phyloP scores from a whole-genome alignment of 2,329 filamentous ascomycete genomes.

The Colletotrichum incanum region DNA sequence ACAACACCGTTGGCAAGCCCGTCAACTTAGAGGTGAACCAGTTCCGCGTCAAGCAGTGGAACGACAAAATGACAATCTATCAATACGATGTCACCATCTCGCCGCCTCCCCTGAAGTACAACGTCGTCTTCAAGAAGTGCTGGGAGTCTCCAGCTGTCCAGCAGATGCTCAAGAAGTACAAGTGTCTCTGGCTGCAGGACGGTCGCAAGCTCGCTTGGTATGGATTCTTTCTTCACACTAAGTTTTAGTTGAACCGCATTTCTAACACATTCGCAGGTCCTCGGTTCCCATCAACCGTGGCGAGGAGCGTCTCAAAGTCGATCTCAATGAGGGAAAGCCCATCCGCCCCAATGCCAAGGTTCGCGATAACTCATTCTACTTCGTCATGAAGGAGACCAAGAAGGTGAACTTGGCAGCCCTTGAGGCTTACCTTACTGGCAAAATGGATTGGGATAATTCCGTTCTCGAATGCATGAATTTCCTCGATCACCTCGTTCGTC shows the following conservation, averaged over 20 bases:
- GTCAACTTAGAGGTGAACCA: slow-evolving; percentile 79
- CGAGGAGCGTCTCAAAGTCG: slow-evolving; percentile 73
- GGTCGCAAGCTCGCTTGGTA: slow-evolving; percentile 91
- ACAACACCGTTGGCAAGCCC: slow-evolving; percentile 71
- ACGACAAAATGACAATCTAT: slow-evolving; percentile 74
- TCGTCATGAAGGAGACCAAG: slow-evolving; percentile 77
- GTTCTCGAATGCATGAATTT: slow-evolving; percentile 90
- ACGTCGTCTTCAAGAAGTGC: slow-evolving; percentile 79
- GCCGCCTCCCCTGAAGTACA: slow-evolving; percentile 72
- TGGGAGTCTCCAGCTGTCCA: slow-evolving; percentile 79
- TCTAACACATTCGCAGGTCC: slow-evolving; percentile 51
- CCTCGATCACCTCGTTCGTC: slow-evolving; percentile 89
- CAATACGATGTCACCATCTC: slow-evolving; percentile 88
- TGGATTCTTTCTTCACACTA: slow-evolving; percentile 45
- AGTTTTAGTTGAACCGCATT: neutral
- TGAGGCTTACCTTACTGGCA: slow-evolving; percentile 74
- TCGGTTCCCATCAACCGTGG: slow-evolving; percentile 59
- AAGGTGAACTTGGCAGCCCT: slow-evolving; percentile 78
- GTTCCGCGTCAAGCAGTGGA: slow-evolving; percentile 75
- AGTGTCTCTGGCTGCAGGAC: slow-evolving; percentile 79
- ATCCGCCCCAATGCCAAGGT: slow-evolving; percentile 52
- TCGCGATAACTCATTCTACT: slow-evolving; percentile 66
- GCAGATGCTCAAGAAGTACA: slow-evolving; percentile 64
- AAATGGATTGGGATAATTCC: slow-evolving; percentile 73
- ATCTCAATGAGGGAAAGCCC: slow-evolving; percentile 79